Percentiles rank a stretch among this genome's conserved stretches.
These are phyloP conservation scores for Actinomortierella wolfii DNA, from an alignment of 371 early-diverging fungal species.

Conservation along the genomic window DNA sequence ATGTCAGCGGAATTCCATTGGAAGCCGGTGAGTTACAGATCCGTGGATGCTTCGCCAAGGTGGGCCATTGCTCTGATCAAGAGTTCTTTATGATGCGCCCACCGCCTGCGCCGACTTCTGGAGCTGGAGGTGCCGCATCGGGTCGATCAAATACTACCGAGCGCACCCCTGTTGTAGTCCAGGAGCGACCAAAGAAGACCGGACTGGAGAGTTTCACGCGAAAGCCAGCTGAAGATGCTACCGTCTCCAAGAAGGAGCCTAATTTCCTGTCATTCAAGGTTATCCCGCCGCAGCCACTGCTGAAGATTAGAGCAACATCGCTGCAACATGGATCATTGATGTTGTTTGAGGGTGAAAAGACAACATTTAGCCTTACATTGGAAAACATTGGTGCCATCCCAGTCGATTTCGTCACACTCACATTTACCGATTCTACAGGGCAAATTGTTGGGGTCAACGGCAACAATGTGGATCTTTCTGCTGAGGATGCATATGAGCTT, in stretches of 20 bases:
- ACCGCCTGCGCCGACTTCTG: slow-evolving; percentile 10
- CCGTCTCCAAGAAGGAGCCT: slow-evolving; percentile 5
- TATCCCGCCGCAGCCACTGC: slow-evolving; percentile 69
- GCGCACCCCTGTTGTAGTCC: slow-evolving; percentile 11
- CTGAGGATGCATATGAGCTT: slow-evolving; percentile 78
- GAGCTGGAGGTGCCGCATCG: not conserved
- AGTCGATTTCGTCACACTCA: slow-evolving; percentile 71
- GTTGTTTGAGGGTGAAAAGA: slow-evolving; percentile 83
- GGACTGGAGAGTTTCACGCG: slow-evolving; percentile 39
- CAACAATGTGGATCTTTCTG: slow-evolving; percentile 56
- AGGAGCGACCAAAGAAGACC: slow-evolving; percentile 11
- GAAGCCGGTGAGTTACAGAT: slow-evolving; percentile 64
- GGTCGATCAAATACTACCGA: not conserved
- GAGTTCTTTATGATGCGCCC: slow-evolving; percentile 60
- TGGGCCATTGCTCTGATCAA: slow-evolving; percentile 75
- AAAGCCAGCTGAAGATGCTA: slow-evolving; percentile 1
- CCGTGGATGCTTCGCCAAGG: slow-evolving; percentile 69
- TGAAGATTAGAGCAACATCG: slow-evolving; percentile 65
- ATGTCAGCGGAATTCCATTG: slow-evolving; percentile 67
- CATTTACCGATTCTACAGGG: slow-evolving; percentile 68
- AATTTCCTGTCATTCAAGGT: slow-evolving; percentile 63
- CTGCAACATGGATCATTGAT: slow-evolving; percentile 71
- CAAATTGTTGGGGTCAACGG: slow-evolving; percentile 32
- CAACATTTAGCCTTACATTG: slow-evolving; percentile 63
- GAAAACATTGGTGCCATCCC: slow-evolving; percentile 76